Conservation (phyloP, 139 green algal genomes). For the Closterium sp. region DNA sequence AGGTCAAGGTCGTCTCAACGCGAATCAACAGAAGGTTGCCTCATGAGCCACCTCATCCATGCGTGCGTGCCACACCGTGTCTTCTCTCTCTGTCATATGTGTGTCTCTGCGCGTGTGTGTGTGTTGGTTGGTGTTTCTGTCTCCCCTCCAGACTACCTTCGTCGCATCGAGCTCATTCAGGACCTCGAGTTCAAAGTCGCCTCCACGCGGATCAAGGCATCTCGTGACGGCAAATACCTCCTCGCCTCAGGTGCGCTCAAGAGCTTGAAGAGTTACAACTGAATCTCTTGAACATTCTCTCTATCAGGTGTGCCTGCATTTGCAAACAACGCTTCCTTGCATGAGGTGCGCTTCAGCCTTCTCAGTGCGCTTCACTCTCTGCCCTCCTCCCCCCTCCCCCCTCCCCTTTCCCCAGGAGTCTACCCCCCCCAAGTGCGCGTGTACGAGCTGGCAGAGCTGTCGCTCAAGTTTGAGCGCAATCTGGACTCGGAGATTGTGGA, state of each 20-base stretch:
- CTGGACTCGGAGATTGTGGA: constrained; percentile 92
- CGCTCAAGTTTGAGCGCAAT: constrained; percentile 94
- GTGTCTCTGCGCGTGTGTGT: too few relatives aligned
- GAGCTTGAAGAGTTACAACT: too few relatives aligned
- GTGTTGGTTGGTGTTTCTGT: too few relatives aligned
- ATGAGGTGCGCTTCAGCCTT: too few relatives aligned
- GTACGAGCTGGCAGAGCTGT: constrained; percentile 53
- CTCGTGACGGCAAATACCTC: constrained; percentile 82
- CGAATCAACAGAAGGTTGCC: constrained; percentile 72
- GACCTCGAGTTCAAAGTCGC: constrained; percentile 76
- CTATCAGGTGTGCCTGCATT: too few relatives aligned
- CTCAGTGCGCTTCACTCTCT: background rate
- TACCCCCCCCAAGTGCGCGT: background rate
- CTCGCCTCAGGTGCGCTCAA: constrained; percentile 68
- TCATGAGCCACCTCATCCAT: too few relatives aligned
- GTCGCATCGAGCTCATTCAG: constrained; percentile 83
- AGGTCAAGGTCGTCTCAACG: constrained; percentile 80
- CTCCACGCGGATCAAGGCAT: constrained; percentile 81
- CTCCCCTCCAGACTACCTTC: constrained; percentile 45
- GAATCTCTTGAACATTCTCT: too few relatives aligned
- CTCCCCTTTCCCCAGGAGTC: constrained; percentile 32
- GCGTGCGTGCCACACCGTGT: too few relatives aligned
- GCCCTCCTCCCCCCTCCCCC: background rate
- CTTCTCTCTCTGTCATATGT: too few relatives aligned
- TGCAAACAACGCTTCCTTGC: too few relatives aligned